Base-by-base conservation (phyloP, 2,329 filamentous ascomycete genomes). In the Seiridium cupressi region DNA sequence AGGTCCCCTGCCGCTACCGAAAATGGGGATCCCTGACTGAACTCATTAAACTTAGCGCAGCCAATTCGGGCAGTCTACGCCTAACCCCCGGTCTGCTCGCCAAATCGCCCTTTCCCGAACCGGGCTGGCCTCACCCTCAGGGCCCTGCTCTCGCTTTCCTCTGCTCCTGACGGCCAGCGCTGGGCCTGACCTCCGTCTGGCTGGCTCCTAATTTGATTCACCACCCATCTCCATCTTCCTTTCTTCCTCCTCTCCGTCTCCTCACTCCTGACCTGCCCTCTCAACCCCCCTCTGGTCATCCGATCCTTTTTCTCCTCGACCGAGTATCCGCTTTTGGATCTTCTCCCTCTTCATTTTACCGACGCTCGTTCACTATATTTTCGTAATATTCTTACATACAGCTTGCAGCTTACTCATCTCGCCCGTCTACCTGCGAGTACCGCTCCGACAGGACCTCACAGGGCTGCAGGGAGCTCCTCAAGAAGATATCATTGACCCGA, bases 31-130 rank as follows among this genome's bases (percentile, higher is more conserved):
- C 67, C 64, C 66, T 69, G 67, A 68, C 67, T 63, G 64, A 62
- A 66, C 71, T 77, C 73, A 76, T 75, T 73, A 73, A 76, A 76
- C 72, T 73, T 77, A 77, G 74, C 74, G 75, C 71, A 69, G 65
- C 72, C 73, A 71, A 67, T 72, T 70, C 69, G 65, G 63, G 72
- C 69, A 76, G 75, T 76, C 71, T 73, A 67, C 72, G 72, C 65
- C 64, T 65, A 68, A 61, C 59, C 64, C 63, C 63, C 60, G 66
- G 68, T 59, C 63, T 62, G 69, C 68, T 69, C 71, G 69, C 59
- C 66, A 36, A 62, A 61, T 38, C 58, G 34, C 58, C 55, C 63
- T 56, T 67, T 65, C 63, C 61, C 44, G 57, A 8, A 47, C 63
- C 62, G 62, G 18, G 18, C 18, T 26, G 18, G 18, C 18, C 18